Base-by-base conservation (phyloP, 805 yeast genomes). In the Cyberlindnera petersonii region DNA sequence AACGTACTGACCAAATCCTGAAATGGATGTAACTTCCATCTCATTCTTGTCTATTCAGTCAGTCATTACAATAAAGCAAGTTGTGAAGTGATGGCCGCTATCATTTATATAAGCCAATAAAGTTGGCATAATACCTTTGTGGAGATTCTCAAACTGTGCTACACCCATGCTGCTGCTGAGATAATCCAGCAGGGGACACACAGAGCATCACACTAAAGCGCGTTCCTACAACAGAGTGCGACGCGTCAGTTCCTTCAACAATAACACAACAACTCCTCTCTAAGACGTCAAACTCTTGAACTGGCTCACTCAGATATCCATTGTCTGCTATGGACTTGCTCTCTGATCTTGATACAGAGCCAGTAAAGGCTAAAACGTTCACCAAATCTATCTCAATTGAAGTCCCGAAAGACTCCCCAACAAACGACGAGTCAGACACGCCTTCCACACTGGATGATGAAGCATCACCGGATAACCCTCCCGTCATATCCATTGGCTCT, bases 331-430 rank as follows among this genome's bases (percentile, higher is more conserved):
- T 26, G 37, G 31, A 26, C 28, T 16, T 33, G 16, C 26, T 26
- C 19, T 14, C 20, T 15, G 44, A 42, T 4, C 33, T 55, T 11
- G 58, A 55, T 8, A 26, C 43, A 2, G 42, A 26, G 22, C 42
- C 46, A 3, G 43, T 35, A 16, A 47, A 33, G 35, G 32, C 43
- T 7, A 52, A 35, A 32, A 53, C 56, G 0, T 55, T 53, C 40
- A 44, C 40, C 26, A 55, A 50, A 29, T 16, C 31, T n/a, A 30
- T 55, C 5, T 37, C 39, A 26, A 41, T 47, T 13, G 26, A 32
- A 3, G 38, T 30, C 6, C 27, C 32, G 23, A 32, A 21, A n/a
- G 37, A 37, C 24, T 26, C 33, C 9, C 38, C 26, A 14, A 9
- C 9, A 21, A 10, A 16, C 11, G 22, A 24, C 8, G 32, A 9